Percentiles rank a stretch among this genome's conserved stretches.
phyloP scores from a whole-genome alignment of 371 early-diverging fungal genomes.

The Mortierella sp. region DNA sequence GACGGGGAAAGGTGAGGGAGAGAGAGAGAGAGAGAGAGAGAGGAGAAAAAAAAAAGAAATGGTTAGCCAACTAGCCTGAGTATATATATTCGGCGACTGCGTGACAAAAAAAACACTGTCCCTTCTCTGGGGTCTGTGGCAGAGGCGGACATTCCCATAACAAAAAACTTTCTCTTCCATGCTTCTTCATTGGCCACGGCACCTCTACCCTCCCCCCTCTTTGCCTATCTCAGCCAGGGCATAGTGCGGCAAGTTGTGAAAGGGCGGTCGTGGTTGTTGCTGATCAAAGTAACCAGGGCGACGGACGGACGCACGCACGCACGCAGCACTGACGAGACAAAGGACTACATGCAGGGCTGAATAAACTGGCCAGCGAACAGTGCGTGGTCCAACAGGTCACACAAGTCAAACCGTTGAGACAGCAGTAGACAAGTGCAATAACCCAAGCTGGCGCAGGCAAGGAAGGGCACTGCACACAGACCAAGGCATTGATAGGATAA shows the following conservation, averaged over 20 bases:
- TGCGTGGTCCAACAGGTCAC: too few species aligned
- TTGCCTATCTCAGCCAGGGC: too few species aligned
- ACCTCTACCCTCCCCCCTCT: background rate
- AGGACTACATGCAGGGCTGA: too few species aligned
- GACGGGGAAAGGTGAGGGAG: conserved; percentile 1
- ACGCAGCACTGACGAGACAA: too few species aligned
- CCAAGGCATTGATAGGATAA: too few species aligned
- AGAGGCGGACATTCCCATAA: background rate
- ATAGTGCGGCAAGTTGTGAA: background rate
- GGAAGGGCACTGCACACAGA: too few species aligned
- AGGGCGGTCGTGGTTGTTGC: too few species aligned
- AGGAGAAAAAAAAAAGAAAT: conserved; percentile 3
- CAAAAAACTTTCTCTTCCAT: background rate
- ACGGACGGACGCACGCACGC: too few species aligned
- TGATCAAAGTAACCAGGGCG: background rate
- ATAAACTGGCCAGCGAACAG: too few species aligned
- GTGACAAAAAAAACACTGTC: conserved; percentile 17
- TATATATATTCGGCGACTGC: conserved; percentile 12
- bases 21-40: background rate
- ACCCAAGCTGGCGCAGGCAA: too few species aligned
- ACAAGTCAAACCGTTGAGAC: too few species aligned
- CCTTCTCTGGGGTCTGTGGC: background rate
- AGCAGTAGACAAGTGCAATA: too few species aligned
- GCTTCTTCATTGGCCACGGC: background rate
- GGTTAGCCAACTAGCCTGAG: conserved; percentile 11